These are phyloP conservation scores for Aureobasidium sp. DNA, from an alignment of 2,329 filamentous ascomycete genomes.

Conservation along the genomic window DNA sequence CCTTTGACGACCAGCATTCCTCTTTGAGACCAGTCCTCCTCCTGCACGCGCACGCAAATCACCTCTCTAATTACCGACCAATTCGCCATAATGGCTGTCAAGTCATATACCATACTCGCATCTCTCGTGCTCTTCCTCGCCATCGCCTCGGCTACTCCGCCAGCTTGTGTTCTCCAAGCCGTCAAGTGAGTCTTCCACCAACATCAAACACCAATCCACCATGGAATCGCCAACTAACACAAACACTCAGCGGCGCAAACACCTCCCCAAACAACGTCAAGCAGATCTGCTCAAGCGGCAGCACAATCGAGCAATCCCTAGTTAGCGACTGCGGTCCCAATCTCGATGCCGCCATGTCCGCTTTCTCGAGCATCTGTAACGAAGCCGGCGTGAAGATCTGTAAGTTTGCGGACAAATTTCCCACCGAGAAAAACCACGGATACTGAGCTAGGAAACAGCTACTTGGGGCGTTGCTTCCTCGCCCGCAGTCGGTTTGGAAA, in stretches of 20 bases:
- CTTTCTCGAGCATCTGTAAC: conserved; percentile 28
- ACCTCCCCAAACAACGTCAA: conserved; percentile 28
- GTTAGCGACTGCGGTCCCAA: conserved; percentile 27
- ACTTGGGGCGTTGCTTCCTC: conserved; percentile 18
- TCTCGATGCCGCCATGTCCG: conserved; percentile 25
- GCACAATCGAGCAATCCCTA: conserved; percentile 25
- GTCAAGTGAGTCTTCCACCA: conserved; percentile 39
- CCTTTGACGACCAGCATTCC: not conserved
- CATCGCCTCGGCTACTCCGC: conserved; percentile 37
- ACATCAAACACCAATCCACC: not conserved
- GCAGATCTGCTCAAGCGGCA: conserved; percentile 27
- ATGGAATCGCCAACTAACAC: conserved; percentile 4
- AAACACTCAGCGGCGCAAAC: conserved; percentile 26
- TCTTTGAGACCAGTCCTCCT: not conserved
- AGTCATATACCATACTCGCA: conserved; percentile 37
- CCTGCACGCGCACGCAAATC: too few species aligned
- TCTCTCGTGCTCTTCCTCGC: conserved; percentile 40
- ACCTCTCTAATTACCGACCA: too few species aligned
- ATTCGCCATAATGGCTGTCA: conserved; percentile 38
- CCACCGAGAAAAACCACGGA: not conserved
- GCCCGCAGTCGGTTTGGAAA: conserved; percentile 16
- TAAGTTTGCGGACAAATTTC: conserved; percentile 16
- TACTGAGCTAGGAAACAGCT: conserved; percentile 12
- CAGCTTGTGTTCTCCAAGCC: conserved; percentile 45
- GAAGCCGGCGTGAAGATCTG: conserved; percentile 27